Evolutionary conservation across 2,329 filamentous ascomycete genomes (phyloP), one percentile per base, ranked within the genome.

Genomic region (Botryosphaeria agaves): DNA sequence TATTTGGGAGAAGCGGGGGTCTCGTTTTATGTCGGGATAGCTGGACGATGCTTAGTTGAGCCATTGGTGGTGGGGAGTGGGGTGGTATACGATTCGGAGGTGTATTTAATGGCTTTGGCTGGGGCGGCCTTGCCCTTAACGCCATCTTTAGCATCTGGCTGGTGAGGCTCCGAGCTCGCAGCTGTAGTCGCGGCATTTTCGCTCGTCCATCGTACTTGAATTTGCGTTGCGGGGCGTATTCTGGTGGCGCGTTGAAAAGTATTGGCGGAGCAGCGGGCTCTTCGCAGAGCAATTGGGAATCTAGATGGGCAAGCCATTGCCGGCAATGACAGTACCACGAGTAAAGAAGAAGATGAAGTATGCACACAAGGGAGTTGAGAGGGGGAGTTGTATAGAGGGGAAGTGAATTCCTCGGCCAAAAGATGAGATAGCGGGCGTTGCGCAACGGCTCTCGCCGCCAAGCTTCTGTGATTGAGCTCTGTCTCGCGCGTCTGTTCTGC

Each of bases 1-100:
- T 42, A 98, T 44, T 41, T 72, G 54, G 18, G 72, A 61, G 53
- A 89, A 98, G 17, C 72, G 75, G 9, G 70, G 52, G 46, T 94
- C 73, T 41, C 89, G 72, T 59, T 85, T 72, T 45, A 98, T 62
- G 35, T 78, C 66, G 6, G 89, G 87, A 47, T 91, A 89, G 32
- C 59, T 56, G 47, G 32, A 11, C 15, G 12, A 5, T 30, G 28
- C n/a, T 38, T 19, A 35, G 31, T 28, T 9, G 3, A 11, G 15
- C 9, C 11, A 25, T 15, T 8, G 3, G 7, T 11, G 16, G 29
- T 20, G 11, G 6, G 8, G 3, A 23, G 12, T 12, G 18, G 11
- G 25, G 12, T 19, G 16, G 40, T 51, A 34, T 68, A 73, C 49
- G 75, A 78, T 42, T 93, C 81, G 32, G 81, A 72, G 11, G 89